Percentiles rank a stretch among this genome's conserved stretches.
phyloP scores from a whole-genome alignment of 345 rosid species.

The Corchorus olitorius region DNA sequence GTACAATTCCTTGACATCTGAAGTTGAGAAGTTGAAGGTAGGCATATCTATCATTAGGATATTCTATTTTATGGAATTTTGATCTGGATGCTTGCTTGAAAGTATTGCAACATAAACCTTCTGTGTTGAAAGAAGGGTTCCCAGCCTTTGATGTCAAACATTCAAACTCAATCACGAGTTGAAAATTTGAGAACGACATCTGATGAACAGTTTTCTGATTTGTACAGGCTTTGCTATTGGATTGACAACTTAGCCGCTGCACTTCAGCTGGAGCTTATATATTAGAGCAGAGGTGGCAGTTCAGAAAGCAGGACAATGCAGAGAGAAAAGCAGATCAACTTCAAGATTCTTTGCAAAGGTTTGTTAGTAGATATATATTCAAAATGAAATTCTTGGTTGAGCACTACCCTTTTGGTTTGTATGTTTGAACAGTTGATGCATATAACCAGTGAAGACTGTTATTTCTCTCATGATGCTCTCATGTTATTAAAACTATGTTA shows the following conservation, averaged over 20 bases:
- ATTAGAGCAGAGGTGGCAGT: too few species aligned
- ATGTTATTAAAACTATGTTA: too few species aligned
- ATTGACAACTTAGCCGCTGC: conserved; percentile 49
- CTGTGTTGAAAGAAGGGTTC: too few species aligned
- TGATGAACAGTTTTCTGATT: conserved; percentile 23
- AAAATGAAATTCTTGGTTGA: too few species aligned
- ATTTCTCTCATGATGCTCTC: too few species aligned
- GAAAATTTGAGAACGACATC: conserved; percentile 9
- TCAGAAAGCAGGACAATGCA: conserved; percentile 69
- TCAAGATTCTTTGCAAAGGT: conserved; percentile 88
- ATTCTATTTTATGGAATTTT: background rate
- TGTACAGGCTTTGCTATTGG: conserved; percentile 54
- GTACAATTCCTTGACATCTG: conserved; percentile 50
- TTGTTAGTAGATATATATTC: conserved; percentile 26
- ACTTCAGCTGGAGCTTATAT: too few species aligned
- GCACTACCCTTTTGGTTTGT: too few species aligned
- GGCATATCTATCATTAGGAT: background rate
- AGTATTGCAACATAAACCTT: background rate
- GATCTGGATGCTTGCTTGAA: background rate
- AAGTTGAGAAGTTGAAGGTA: conserved; percentile 82
- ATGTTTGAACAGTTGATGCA: too few species aligned
- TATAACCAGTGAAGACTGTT: too few species aligned
- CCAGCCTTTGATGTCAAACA: background rate
- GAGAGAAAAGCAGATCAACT: conserved; percentile 67
- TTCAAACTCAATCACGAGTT: background rate